phyloP scores from a whole-genome alignment of 768 basidiomycete species.

The Auricularia sp. region DNA sequence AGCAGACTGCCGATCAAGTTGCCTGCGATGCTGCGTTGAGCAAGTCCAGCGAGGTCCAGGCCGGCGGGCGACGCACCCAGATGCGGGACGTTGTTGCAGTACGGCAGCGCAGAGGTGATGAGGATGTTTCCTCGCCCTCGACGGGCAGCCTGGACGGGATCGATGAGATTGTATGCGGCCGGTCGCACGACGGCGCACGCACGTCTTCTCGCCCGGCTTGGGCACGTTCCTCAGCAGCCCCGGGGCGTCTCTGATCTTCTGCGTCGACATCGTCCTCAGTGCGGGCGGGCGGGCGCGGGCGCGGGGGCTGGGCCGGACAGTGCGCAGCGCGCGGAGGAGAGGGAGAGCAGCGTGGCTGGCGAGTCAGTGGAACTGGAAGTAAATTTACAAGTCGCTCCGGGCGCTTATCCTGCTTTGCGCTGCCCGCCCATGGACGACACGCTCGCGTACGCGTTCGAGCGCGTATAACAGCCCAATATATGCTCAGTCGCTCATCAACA shows the following conservation, averaged over 20 bases:
- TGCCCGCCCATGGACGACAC: neutral
- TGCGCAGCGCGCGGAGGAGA: neutral
- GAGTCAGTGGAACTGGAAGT: neutral
- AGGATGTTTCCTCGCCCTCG: slow-evolving; percentile 81
- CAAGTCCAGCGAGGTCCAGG: neutral
- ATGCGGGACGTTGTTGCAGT: slow-evolving; percentile 96
- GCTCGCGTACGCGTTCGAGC: neutral
- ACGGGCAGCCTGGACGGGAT: slow-evolving; percentile 49
- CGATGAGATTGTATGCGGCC: slow-evolving; percentile 5
- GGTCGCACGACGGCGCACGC: slow-evolving; percentile 11
- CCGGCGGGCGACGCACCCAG: slow-evolving; percentile 45
- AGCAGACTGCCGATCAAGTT: slow-evolving; percentile 93
- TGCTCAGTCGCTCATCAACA: neutral
- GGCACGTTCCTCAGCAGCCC: slow-evolving; percentile 34
- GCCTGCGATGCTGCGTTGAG: slow-evolving; percentile 28
- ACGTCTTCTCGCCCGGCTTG: slow-evolving; percentile 36
- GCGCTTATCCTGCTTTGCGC: neutral
- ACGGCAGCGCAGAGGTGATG: slow-evolving; percentile 91
- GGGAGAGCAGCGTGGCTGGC: neutral
- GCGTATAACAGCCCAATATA: neutral
- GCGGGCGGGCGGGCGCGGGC: neutral
- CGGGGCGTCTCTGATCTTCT: slow-evolving; percentile 31
- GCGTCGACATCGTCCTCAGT: slow-evolving; percentile 13
- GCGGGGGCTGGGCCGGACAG: neutral
- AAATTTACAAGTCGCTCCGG: neutral